Evolutionary conservation across 2,329 filamentous ascomycete genomes (phyloP), one percentile per base, ranked within the genome.

Genomic region (Aspergillus pseudoterreus): DNA sequence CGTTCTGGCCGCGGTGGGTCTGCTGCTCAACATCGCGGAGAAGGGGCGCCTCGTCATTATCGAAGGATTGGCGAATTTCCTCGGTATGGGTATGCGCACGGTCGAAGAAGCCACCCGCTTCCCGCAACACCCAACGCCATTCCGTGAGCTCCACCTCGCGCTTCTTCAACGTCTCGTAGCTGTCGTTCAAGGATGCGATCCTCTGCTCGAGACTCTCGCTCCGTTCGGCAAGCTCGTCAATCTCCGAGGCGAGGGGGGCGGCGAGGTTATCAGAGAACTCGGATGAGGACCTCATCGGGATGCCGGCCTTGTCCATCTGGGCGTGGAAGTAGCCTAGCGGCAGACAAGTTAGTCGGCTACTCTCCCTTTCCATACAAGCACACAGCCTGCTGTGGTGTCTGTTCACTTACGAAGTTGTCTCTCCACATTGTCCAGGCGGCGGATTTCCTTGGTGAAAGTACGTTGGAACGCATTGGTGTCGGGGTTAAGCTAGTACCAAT

Each of bases 151-250:
- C 94, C 54, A 95, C 90, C 78, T 97, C 94, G 52, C 92, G 86
- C 78, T 94, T 96, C 83, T 97, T 97, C 71, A 99, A 76, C 14
- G 91, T 96, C 78, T 99, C 94, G 74, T 99, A 97, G 77, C 92
- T 97, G 69, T 97, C 94, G 71, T 97, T 97, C 56, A 99, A 77
- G 60, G 92, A 92, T 52, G 85, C 86, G 60, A 99, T 84, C 56
- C 94, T 85, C 76, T 95, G 89, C 75, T 99, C 94, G 51, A 99
- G 81, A 72, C 85, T 88, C 75, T 97, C 90, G 71, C 90, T 90
- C 65, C 92, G 88, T 70, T 97, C 92, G 52, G 90, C 84, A 56
- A 99, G 84, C 71, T 96, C 92, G 68, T 99, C 94, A 57, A 99
- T 99, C 74, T 99, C 94, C 58, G 90, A 87, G 39, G 92, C 92